phyloP scores from a whole-genome alignment of 768 basidiomycete species.

The Collybiopsis luxurians region DNA sequence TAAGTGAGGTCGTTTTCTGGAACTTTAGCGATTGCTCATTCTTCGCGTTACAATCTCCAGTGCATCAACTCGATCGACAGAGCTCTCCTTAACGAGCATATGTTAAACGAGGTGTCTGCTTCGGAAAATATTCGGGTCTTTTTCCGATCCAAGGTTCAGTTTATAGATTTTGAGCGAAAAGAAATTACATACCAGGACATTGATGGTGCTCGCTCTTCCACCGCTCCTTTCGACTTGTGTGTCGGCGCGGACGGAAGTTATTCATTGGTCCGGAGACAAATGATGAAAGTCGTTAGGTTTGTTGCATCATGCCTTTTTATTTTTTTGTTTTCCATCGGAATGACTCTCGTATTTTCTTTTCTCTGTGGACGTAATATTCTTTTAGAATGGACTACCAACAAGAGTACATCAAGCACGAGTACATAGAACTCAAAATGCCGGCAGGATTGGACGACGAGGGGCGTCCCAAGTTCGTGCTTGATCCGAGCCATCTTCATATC shows the following conservation, averaged over 20 bases:
- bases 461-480: conserved; percentile 73
- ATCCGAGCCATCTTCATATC: conserved; percentile 96
- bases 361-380: conserved; percentile 4
- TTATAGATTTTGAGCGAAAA: conserved; percentile 72
- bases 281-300: conserved; percentile 94
- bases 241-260: conserved; percentile 95
- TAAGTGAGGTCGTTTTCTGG: conserved; percentile 31
- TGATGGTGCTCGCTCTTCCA: conserved; percentile 37
- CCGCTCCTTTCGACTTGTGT: conserved; percentile 70
- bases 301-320: conserved; percentile 28
- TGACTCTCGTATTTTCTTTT: background rate
- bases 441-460: conserved; percentile 63
- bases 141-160: conserved; percentile 80
- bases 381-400: conserved; percentile 92
- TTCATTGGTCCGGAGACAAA: conserved; percentile 85
- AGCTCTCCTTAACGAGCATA: conserved; percentile 77
- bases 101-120: conserved; percentile 74
- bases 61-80: conserved; percentile 94
- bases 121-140: conserved; percentile 61
- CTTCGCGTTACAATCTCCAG: conserved; percentile 53
- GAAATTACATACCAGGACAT: conserved; percentile 51
- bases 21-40: conserved; percentile 3
- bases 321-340: conserved; percentile 21
- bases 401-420: conserved; percentile 93
- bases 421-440: conserved; percentile 95